Base-by-base conservation (phyloP, 768 basidiomycete species). In the Clavaria fumosa region DNA sequence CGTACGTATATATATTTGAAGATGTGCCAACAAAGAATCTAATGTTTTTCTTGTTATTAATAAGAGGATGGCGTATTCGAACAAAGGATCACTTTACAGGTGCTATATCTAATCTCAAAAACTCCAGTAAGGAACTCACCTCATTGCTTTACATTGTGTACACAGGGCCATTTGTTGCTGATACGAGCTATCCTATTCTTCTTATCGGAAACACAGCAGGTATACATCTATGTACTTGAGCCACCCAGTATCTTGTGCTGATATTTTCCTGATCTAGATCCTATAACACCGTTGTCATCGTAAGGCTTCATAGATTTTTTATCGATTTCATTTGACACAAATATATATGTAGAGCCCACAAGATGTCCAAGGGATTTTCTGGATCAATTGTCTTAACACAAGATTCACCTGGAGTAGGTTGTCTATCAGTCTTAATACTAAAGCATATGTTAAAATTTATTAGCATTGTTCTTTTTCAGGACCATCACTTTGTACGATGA, bases 331-430 rank as follows among this genome's bases (percentile, higher is more conserved):
- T 35, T 21, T 41, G 3, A 40, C 18, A 34, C 2, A 19, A n/a
- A 17, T 9, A n/a, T 36, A 28, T 4, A n/a, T 36, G 1, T 42
- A 67, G 65, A 9, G 64, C 63, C 2, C 57, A 58, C 44, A 59
- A 60, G 27, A 62, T 55, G 43, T 58, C 60, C 0, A 42, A 47
- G 32, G 54, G 54, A 5, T 66, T 64, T 46, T 42, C 50, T 2
- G 49, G 47, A n/a, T 59, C 63, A 2, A 56, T 61, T 11, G 60
- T 67, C 9, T 47, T 66, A 14, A 62, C 59, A 5, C 62, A 65
- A 40, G 59, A 64, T 18, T 61, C 60, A 5, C 45, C 57, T 9
- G 62, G 64, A 5, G 63, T 66, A 47, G 18, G 57, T 18, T 18
- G 5, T 15, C 12, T 48, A 17, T 9, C 30, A 17, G 17, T 15